phyloP scores from a whole-genome alignment of 164 flowering plant species.

The Stephania cephalantha region DNA sequence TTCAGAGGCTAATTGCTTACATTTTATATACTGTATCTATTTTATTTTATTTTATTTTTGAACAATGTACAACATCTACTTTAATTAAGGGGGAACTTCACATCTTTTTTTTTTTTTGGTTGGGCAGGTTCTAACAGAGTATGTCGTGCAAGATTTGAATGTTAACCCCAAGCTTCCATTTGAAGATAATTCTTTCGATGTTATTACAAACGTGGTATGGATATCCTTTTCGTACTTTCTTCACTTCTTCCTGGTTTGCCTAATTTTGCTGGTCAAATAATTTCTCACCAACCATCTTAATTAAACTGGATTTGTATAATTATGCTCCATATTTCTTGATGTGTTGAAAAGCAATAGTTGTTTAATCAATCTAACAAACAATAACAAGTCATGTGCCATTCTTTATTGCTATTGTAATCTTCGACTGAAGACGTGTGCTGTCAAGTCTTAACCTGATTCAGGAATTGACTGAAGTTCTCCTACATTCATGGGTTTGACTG shows the following conservation, averaged over 20 bases:
- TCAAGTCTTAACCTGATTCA: not conserved
- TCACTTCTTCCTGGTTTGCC: not conserved
- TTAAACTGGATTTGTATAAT: not conserved
- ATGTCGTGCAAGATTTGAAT: slow-evolving; percentile 81
- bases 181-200: slow-evolving; percentile 77
- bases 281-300: not conserved
- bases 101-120: too few relatives aligned
- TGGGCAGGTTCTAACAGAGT: slow-evolving; percentile 77
- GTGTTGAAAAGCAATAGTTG: too few relatives aligned
- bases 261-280: not conserved
- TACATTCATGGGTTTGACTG: not conserved
- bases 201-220: slow-evolving; percentile 86
- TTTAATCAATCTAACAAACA: too few relatives aligned
- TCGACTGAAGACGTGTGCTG: not conserved
- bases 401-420: not conserved
- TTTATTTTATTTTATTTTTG: too few relatives aligned
- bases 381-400: not conserved
- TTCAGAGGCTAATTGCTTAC: not conserved
- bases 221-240: not conserved
- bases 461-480: not conserved
- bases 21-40: too few relatives aligned
- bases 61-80: too few relatives aligned
- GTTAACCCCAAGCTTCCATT: slow-evolving; percentile 78
- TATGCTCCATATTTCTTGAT: not conserved
- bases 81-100: not conserved